Percentiles rank a stretch among this genome's conserved stretches.
Conservation (phyloP, 805 yeast genomes). For the Lipomyces spencermartinsiae region DNA sequence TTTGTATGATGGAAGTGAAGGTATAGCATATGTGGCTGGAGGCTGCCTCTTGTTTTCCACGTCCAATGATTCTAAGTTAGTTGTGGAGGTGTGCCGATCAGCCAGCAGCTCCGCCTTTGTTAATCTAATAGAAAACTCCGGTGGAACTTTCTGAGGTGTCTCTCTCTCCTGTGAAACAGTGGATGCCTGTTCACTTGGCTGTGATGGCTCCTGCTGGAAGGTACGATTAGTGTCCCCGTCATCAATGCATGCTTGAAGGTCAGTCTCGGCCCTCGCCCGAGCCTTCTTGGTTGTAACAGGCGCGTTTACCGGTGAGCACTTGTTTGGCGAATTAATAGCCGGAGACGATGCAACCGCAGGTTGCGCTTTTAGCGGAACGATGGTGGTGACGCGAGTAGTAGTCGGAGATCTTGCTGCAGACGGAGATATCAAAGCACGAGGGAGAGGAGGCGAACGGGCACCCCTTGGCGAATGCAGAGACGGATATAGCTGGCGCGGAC, state of each 20-base stretch:
- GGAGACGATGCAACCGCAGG: conserved; percentile 9
- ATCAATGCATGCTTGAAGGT: neutral
- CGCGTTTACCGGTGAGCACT: conserved; percentile 29
- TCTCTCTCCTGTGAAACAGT: neutral
- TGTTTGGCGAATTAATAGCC: neutral
- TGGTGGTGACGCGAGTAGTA: neutral
- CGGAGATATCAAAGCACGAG: conserved; percentile 8
- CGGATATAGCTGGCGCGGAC: conserved; percentile 7
- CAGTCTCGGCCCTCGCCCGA: conserved; percentile 12
- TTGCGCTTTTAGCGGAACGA: conserved; percentile 19
- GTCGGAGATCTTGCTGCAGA: conserved; percentile 6
- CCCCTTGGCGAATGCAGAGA: conserved; percentile 6
- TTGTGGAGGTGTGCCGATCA: neutral
- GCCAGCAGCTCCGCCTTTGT: conserved; percentile 12
- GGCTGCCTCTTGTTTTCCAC: neutral
- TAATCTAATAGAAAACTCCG: neutral
- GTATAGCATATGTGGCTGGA: neutral
- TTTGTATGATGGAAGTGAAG: conserved; percentile 26
- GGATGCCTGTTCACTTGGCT: neutral
- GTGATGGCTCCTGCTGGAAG: neutral
- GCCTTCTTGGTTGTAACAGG: conserved; percentile 36
- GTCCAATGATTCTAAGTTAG: neutral
- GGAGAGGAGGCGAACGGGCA: conserved; percentile 4
- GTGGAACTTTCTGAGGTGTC: neutral
- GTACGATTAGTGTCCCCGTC: neutral